Evolutionary conservation across 2,329 filamentous ascomycete species (phyloP).

Genomic region (Byssochlamys sp.): DNA sequence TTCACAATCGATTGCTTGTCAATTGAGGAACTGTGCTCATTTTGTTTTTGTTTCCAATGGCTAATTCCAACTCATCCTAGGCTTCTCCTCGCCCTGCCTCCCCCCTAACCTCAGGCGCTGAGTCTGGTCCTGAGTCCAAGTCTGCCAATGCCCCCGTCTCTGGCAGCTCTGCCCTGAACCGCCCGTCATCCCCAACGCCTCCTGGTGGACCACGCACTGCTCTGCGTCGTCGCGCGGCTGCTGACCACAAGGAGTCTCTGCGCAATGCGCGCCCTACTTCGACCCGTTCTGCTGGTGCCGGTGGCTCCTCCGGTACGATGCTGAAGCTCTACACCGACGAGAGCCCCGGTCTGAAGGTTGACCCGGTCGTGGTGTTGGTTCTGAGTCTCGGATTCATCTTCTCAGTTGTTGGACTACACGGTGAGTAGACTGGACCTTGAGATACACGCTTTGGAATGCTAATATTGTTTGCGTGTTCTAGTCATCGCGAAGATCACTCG

Average conservation of each 20-base stretch:
- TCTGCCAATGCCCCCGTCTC: slow-evolving; percentile 28
- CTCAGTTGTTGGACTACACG: slow-evolving; percentile 91
- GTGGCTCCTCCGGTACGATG: slow-evolving; percentile 96
- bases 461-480: slow-evolving; percentile 30
- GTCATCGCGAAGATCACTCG: slow-evolving; percentile 93
- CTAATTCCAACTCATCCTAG: slow-evolving; percentile 11
- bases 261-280: slow-evolving; percentile 87
- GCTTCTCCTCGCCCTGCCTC: slow-evolving; percentile 34
- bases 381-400: slow-evolving; percentile 97
- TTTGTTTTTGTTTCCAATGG: background rate
- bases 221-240: slow-evolving; percentile 87
- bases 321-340: slow-evolving; percentile 98
- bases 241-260: slow-evolving; percentile 93
- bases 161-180: slow-evolving; percentile 59
- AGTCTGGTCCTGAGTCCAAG: slow-evolving; percentile 38
- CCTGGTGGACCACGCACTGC: slow-evolving; percentile 91
- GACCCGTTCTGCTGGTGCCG: slow-evolving; percentile 85
- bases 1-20: background rate
- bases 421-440: slow-evolving; percentile 47
- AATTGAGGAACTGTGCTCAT: background rate
- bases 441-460: slow-evolving; percentile 8
- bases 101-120: slow-evolving; percentile 36
- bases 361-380: slow-evolving; percentile 93
- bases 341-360: slow-evolving; percentile 91
- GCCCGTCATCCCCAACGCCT: slow-evolving; percentile 75